Conservation (phyloP, 371 early-diverging fungal genomes). For the Nosema muscidifuracis region DNA sequence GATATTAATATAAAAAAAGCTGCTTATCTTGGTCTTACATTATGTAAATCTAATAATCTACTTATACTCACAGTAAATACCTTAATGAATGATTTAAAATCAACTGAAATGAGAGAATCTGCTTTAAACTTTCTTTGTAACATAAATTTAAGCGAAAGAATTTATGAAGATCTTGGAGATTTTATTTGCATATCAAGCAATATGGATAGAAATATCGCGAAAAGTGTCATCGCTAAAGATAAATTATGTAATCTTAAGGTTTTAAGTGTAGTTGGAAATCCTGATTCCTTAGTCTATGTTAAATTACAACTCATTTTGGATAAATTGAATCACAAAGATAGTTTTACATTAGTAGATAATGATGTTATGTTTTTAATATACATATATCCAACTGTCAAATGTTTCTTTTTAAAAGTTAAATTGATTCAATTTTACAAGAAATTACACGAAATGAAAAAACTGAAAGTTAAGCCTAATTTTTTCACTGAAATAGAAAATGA, state of each 20-base stretch:
- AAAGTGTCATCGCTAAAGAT: conserved; percentile 12
- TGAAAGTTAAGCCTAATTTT: not conserved
- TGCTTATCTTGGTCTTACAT: conserved; percentile 38
- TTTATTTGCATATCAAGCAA: conserved; percentile 16
- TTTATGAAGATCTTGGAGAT: conserved; percentile 5
- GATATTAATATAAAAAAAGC: conserved; percentile 16
- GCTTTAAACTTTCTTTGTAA: conserved; percentile 42
- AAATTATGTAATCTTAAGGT: not conserved
- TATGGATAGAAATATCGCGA: conserved; percentile 8
- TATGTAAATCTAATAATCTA: conserved; percentile 1
- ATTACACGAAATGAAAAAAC: not conserved
- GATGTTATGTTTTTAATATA: conserved; percentile 28
- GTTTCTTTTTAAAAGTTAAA: conserved; percentile 32
- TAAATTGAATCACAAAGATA: conserved; percentile 1
- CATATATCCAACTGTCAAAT: not conserved
- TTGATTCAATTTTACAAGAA: conserved; percentile 22
- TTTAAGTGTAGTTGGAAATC: conserved; percentile 10
- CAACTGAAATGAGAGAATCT: not conserved
- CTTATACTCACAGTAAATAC: conserved; percentile 34
- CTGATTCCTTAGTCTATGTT: conserved; percentile 1
- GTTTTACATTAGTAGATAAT: conserved; percentile 23
- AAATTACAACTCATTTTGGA: conserved; percentile 47
- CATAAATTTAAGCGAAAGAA: not conserved
- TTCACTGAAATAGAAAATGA: not conserved
- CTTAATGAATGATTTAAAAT: conserved; percentile 33